Evolutionary conservation across 306 rosid genomes (phyloP).

Genomic region (Arachis hypogaea): DNA sequence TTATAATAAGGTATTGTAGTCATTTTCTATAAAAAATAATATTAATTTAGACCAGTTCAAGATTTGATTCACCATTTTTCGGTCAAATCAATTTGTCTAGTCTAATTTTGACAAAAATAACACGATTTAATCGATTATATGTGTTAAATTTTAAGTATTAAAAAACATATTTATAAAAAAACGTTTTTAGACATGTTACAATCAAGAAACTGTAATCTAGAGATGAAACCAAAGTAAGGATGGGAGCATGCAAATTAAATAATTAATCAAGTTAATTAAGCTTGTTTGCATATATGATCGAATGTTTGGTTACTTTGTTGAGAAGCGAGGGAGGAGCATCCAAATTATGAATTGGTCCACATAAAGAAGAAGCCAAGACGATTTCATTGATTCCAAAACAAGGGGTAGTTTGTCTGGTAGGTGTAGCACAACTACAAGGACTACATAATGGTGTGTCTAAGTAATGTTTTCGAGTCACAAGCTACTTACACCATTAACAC

Average conservation of each 20-base stretch:
- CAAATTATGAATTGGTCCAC: conserved; percentile 39
- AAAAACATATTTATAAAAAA: too few relatives aligned
- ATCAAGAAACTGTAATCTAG: neutral
- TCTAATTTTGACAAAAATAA: too few relatives aligned
- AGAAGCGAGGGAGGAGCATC: conserved; percentile 15
- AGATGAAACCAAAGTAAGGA: conserved; percentile 29
- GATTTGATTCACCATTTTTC: too few relatives aligned
- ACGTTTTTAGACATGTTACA: conserved; percentile 3
- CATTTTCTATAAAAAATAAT: too few relatives aligned
- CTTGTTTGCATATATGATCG: conserved; percentile 16
- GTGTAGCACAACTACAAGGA: conserved; percentile 54
- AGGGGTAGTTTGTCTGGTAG: conserved; percentile 56
- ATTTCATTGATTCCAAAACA: conserved; percentile 42
- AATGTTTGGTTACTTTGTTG: neutral
- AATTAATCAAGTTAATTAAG: conserved; percentile 21
- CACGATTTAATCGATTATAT: too few relatives aligned
- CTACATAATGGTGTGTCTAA: conserved; percentile 40
- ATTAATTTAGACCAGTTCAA: too few relatives aligned
- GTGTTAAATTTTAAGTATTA: too few relatives aligned
- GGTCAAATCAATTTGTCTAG: too few relatives aligned
- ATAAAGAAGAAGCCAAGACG: conserved; percentile 40
- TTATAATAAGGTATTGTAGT: too few relatives aligned
- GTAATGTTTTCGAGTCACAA: conserved; percentile 41
- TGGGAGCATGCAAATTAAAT: conserved; percentile 19
- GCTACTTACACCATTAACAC: conserved; percentile 29